Evolutionary conservation across 2,329 filamentous ascomycete genomes (phyloP), one percentile per base, ranked within the genome.

Genomic region (Fusarium lateritium): DNA sequence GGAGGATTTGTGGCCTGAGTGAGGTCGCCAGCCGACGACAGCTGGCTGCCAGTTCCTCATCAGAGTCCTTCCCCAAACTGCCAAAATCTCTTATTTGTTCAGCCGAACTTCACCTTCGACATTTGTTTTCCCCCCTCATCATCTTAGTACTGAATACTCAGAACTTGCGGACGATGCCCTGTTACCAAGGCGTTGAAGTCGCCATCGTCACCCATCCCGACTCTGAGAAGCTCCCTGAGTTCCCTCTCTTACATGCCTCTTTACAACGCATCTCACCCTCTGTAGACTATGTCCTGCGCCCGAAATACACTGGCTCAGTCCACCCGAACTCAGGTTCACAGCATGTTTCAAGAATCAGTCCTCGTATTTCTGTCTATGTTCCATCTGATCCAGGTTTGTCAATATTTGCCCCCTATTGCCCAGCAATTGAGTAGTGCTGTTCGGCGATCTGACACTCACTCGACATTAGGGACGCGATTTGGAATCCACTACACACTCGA

Each of bases 311-410:
- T 19, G 54, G 26, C 7, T 36, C 45, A 6, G 21, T 7, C 22
- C 19, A 22, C 15, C 21, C 43, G 22, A 21, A n/a, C 15, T 31
- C n/a, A 28, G 39, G 26, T 19, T 42, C 52, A 14, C 52, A 49
- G 11, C 54, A 49, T 42, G 69, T 76, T 39, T 76, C 75, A 54
- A 82, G 79, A 65, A 59, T 67, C 22, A 78, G 81, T 15, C 81
- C 86, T 3, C 80, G 75, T 6, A 77, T 84, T 22, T 86, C 87
- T 2, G 86, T 89, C 34, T 89, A 89, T 67, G 81, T 89, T 14
- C 85, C 87, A 3, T 88, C 86, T 1, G 72, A 81, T 5, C 81
- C 86, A 74, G 86, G 86, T 87, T 74, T 58, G 76, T 43, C 17
- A 21, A 42, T 40, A 11, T 11, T 4, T 22, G 8, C 2, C 6